Evolutionary conservation across 768 basidiomycete species (phyloP).

Genomic region (Astraeus odoratus): DNA sequence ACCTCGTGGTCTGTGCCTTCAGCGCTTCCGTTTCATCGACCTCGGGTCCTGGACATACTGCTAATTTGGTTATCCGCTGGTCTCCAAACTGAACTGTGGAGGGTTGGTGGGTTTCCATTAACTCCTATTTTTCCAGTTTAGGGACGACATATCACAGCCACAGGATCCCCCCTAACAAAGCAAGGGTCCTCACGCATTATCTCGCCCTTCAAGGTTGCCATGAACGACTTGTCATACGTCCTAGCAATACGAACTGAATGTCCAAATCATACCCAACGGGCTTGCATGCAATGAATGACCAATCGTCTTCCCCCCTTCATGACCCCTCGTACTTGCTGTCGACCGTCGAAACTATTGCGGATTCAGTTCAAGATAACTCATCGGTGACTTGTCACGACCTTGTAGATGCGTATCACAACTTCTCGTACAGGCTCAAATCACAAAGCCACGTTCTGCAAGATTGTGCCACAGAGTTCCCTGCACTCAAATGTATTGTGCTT

Average conservation of each 20-base stretch:
- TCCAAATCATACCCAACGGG: neutral
- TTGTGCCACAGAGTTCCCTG: conserved; percentile 7
- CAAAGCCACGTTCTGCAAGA: conserved; percentile 6
- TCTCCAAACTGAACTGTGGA: too few species aligned
- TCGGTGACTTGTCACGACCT: conserved; percentile 46
- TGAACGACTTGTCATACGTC: neutral
- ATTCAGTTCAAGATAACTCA: conserved; percentile 35
- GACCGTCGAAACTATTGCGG: conserved; percentile 39
- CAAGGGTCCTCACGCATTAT: neutral
- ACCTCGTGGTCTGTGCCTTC: too few species aligned
- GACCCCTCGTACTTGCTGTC: conserved; percentile 30
- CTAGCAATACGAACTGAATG: neutral
- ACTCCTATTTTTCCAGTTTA: too few species aligned
- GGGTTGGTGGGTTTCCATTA: too few species aligned
- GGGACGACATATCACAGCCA: too few species aligned
- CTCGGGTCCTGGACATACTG: too few species aligned
- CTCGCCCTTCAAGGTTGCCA: neutral
- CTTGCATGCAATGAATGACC: neutral
- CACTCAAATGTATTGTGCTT: conserved; percentile 24
- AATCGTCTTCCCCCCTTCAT: conserved; percentile 2
- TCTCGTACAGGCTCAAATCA: conserved; percentile 38
- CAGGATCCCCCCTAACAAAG: too few species aligned
- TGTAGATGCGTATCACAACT: conserved; percentile 52
- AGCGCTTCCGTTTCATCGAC: too few species aligned
- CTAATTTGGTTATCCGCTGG: too few species aligned